Conservation (phyloP, 2,329 filamentous ascomycete species). For the Aspergillus sp. region DNA sequence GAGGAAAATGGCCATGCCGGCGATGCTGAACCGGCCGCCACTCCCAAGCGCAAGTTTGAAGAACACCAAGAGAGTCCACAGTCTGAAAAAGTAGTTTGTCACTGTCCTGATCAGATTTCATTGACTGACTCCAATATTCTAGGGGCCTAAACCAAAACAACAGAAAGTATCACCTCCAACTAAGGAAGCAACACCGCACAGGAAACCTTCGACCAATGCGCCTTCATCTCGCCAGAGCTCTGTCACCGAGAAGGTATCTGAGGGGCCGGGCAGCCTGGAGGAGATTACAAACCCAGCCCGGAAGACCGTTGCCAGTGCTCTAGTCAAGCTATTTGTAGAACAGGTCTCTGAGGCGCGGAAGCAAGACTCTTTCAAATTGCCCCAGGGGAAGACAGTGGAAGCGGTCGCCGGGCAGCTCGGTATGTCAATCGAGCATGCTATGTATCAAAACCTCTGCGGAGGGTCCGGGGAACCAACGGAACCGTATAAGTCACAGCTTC, state of each 20-base stretch:
- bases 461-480: conserved; percentile 47
- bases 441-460: conserved; percentile 48
- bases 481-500: conserved; percentile 58
- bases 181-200: conserved; percentile 16
- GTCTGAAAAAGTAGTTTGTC: conserved; percentile 18
- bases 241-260: conserved; percentile 24
- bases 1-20: conserved; percentile 19
- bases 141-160: conserved; percentile 39
- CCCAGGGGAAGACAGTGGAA: conserved; percentile 57
- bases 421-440: conserved; percentile 69
- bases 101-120: background rate
- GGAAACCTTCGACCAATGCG: conserved; percentile 27
- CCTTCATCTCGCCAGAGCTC: conserved; percentile 23
- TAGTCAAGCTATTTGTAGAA: conserved; percentile 63
- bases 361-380: conserved; percentile 55
- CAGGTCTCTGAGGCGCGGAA: conserved; percentile 63
- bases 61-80: conserved; percentile 26
- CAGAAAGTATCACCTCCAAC: conserved; percentile 30
- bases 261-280: conserved; percentile 32
- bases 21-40: conserved; percentile 20
- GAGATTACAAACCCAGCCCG: conserved; percentile 57
- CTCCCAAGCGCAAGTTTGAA: conserved; percentile 41
- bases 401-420: conserved; percentile 63
- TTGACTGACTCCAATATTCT: conserved; percentile 18
- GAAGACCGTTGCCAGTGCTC: conserved; percentile 60